Evolutionary conservation across 257 asterid genomes (phyloP), one percentile per base, ranked within the genome.

Genomic region (Dorcoceras hygrometricum): DNA sequence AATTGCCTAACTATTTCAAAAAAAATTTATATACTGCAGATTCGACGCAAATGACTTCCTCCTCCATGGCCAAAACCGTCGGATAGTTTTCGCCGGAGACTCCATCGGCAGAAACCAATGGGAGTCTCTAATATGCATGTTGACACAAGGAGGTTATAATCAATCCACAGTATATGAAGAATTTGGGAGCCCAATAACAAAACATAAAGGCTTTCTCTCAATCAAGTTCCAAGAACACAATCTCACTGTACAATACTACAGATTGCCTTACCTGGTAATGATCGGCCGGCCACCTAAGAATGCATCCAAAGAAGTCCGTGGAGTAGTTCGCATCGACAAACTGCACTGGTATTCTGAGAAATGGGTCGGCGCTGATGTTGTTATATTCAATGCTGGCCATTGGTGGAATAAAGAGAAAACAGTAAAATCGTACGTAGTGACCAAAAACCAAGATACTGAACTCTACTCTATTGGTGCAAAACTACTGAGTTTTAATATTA

Each of bases 351-450:
- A 51, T 56, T 88, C 87, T 2, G 23, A 77, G 0, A 87, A 86
- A 51, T 90, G 95, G 96, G 77, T 81, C 6, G 91, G 91, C 2
- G 95, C 95, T 0, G 82, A 90, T 73, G 59, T 88, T 26, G 78
- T 94, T 25, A 31, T 94, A 0, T 85, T 94, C 79, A 85, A 89
- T 63, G 90, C 89, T 0, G 95, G 99, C 1, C 99, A 90, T 73
- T 94, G 99, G 99, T 94, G 99, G 99, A 90, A 86, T 64, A 74
- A 71, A 23, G 96, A 84, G 31, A 94, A 94, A 64, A 94, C 99
- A 4, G 5, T 76, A 2, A 88, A 85, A 54, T 75, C 80, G 97
- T 94, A 80, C 2, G 84, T 16, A 0, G 5, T 22, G 0, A 8
- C n/a, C 22, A 16, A 18, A 43, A 46, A 16, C 54, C 54, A 16